Conservation (phyloP, 495 filamentous ascomycete genomes). For the Xylaria castorea region DNA sequence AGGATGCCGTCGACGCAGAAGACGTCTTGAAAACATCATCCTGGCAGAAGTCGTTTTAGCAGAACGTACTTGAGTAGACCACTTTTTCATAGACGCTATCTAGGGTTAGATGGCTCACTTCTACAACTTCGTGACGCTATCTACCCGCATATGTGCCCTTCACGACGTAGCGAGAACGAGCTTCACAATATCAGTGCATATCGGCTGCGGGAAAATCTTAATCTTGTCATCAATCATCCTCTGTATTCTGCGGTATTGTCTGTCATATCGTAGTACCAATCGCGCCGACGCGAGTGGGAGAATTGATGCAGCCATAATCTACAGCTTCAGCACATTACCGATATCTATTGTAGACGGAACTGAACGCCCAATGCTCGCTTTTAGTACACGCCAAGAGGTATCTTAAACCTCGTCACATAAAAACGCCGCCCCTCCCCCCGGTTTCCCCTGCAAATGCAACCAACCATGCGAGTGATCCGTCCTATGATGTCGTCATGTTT, state of each 20-base stretch:
- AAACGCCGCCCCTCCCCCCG: constrained; percentile 13
- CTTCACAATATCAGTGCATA: background rate
- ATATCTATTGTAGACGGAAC: constrained; percentile 10
- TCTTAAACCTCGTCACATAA: constrained; percentile 9
- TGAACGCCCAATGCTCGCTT: background rate
- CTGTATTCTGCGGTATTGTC: background rate
- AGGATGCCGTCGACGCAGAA: no score
- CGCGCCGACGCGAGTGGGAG: background rate
- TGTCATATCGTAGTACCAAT: background rate
- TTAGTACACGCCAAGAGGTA: constrained; percentile 24
- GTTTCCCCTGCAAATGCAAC: constrained; percentile 13
- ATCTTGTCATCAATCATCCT: constrained; percentile 1
- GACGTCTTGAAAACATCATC: no score
- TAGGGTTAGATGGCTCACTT: no score
- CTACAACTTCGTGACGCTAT: background rate
- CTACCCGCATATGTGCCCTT: background rate
- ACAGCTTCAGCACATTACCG: constrained; percentile 9
- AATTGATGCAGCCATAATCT: constrained; percentile 7
- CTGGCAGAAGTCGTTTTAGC: no score
- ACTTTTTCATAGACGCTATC: no score
- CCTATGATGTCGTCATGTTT: constrained; percentile 29
- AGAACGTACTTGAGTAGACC: no score
- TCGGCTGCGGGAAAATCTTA: background rate
- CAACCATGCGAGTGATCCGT: constrained; percentile 22
- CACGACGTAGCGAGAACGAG: background rate